Evolutionary conservation across 768 basidiomycete genomes (phyloP), one percentile per base, ranked within the genome.

Genomic region (Pulveroboletus sp.): DNA sequence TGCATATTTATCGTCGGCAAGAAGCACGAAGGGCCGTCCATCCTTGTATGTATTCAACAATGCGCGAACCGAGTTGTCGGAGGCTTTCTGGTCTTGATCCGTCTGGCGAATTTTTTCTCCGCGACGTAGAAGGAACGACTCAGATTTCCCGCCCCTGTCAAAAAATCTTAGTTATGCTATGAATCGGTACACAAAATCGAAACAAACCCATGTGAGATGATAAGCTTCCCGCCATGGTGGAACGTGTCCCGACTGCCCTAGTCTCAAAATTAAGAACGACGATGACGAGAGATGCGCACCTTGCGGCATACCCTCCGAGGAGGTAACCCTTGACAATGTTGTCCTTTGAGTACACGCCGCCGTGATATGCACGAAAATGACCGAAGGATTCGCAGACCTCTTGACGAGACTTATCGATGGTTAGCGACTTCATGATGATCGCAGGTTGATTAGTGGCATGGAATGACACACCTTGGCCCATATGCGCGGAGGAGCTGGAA

Each of bases 131-230:
- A 77, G 73, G 3, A 79, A 31, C 47, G 79, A 82, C 61, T 82
- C 83, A 0, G 85, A 76, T 61, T 79, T 85, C 4, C 87, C 87
- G 6, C 88, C 87, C 12, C 85, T 86, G 49, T 43, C 33, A 11
- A 13, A 25, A 27, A 2, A n/a, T 16, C 36, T 54, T 31, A 53
- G 45, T 47, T 13, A 39, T 25, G 6, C 45, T 24, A 40, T 21
- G 23, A 36, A 9, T 21, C 4, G 7, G 19, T 35, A 27, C 16
- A 34, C 32, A 40, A 13, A 43, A 31, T 39, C 19, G 33, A 45
- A 44, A 61, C 78, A 47, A 52, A 92, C 90, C 88, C 90, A 63
- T 93, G 90, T 7, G 90, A 93, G 43, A 93, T 80, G 37, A 93
- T 89, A 6, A 90, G 60, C 52, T 72, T 80, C 14, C 90, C 90